Conservation (phyloP, 2,329 filamentous ascomycete species). For the Ceratocystis albifundus region DNA sequence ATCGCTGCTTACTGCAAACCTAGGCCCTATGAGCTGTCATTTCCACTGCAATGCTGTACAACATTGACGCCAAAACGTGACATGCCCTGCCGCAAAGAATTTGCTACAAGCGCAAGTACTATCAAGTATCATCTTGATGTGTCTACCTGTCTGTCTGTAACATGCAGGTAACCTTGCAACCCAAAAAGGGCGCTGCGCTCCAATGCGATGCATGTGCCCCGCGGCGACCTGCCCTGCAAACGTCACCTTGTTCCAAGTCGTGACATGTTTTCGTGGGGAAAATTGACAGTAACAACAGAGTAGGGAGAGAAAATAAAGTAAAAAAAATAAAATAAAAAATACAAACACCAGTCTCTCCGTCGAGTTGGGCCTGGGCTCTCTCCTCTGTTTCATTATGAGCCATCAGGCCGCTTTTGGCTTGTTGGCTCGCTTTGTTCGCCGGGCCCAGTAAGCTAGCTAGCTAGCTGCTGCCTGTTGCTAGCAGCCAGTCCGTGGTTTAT, state of each 20-base stretch:
- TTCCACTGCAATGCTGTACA: not conserved
- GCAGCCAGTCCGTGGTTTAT: not conserved
- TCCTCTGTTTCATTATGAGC: slow-evolving; percentile 1
- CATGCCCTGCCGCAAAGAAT: not conserved
- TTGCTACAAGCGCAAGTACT: not conserved
- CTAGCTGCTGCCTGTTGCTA: no score
- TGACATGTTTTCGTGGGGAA: slow-evolving; percentile 5
- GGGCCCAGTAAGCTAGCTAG: no score
- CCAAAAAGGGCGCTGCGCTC: not conserved
- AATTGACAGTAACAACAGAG: not conserved
- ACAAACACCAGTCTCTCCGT: not conserved
- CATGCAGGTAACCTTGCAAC: not conserved
- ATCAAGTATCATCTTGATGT: not conserved
- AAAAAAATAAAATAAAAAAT: not conserved
- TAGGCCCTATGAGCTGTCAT: not conserved
- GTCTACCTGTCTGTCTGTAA: not conserved
- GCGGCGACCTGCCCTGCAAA: not conserved
- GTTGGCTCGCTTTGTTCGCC: not conserved
- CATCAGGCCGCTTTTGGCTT: slow-evolving; percentile 1
- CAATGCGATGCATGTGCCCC: not conserved
- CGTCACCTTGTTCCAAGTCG: not conserved
- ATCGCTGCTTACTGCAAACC: not conserved
- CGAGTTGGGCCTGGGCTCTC: not conserved
- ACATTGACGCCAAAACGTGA: not conserved
- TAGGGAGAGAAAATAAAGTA: not conserved